Conservation (phyloP, 176 grass and related monocot genomes). For the Lolium perenne region DNA sequence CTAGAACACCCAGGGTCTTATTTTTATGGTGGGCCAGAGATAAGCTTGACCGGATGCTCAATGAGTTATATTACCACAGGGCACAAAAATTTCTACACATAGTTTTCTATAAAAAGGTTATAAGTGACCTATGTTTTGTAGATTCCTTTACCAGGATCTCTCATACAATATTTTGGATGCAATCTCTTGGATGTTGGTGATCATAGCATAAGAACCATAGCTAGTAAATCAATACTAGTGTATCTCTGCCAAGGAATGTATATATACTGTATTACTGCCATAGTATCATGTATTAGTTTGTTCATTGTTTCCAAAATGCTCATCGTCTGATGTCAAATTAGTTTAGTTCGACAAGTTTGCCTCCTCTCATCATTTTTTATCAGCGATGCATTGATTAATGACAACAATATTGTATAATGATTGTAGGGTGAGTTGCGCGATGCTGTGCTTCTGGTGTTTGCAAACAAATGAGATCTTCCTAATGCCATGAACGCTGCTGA, state of each 20-base stretch:
- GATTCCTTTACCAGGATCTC: background rate
- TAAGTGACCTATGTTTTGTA: background rate
- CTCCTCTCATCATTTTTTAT: background rate
- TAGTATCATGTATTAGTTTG: background rate
- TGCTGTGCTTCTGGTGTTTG: constrained; percentile 64
- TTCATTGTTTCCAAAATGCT: background rate
- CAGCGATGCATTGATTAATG: background rate
- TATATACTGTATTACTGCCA: background rate
- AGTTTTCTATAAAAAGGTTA: background rate
- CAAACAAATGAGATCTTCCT: constrained; percentile 71
- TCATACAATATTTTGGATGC: background rate
- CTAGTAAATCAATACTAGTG: background rate
- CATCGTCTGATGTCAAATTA: background rate
- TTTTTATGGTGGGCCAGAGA: constrained; percentile 93
- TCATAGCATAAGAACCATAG: background rate
- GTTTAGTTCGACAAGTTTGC: background rate
- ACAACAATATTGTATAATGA: background rate
- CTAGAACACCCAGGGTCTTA: constrained; percentile 93
- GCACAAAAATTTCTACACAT: background rate
- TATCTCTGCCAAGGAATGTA: background rate
- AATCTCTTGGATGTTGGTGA: too few relatives aligned
- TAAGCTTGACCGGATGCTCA: constrained; percentile 87
- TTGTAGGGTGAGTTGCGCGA: constrained; percentile 59
- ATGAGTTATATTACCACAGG: constrained; percentile 53
- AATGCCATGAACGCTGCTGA: constrained; percentile 67